Percentiles rank a stretch among this genome's conserved stretches.
Conservation (phyloP, 2,329 filamentous ascomycete genomes). For the Exophiala bonariae region DNA sequence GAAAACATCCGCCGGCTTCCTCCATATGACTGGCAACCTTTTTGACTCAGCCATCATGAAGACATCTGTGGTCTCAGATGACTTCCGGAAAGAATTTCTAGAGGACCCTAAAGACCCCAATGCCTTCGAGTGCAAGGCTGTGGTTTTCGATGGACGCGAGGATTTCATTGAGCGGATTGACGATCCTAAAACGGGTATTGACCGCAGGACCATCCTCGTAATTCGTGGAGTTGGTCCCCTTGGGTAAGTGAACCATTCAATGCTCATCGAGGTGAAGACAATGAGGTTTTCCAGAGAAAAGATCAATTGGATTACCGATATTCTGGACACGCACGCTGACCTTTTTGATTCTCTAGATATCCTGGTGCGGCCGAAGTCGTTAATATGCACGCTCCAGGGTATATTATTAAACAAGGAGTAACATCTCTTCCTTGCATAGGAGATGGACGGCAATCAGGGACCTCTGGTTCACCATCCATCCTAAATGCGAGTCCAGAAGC, state of each 20-base stretch:
- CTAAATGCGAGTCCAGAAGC: constrained; percentile 59
- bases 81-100: constrained; percentile 48
- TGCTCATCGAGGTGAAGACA: too few species aligned
- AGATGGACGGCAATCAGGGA: constrained; percentile 57
- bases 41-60: constrained; percentile 57
- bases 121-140: constrained; percentile 49
- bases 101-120: constrained; percentile 47
- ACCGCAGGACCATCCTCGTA: constrained; percentile 46
- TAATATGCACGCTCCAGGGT: constrained; percentile 52
- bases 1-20: constrained; percentile 52
- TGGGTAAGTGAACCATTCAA: constrained; percentile 28
- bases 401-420: constrained; percentile 48
- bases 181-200: constrained; percentile 38
- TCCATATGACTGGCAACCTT: constrained; percentile 49
- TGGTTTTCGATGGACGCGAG: constrained; percentile 54
- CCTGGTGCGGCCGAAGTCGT: constrained; percentile 54
- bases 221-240: constrained; percentile 53
- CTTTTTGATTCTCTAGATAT: constrained; percentile 29
- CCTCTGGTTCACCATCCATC: constrained; percentile 56
- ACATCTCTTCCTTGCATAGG: constrained; percentile 53
- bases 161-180: constrained; percentile 49
- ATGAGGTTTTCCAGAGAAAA: too few species aligned
- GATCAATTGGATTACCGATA: too few species aligned
- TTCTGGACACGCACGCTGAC: too few species aligned
- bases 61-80: constrained; percentile 50